Evolutionary conservation across 345 rosid genomes (phyloP).

Genomic region (Acer campestre): DNA sequence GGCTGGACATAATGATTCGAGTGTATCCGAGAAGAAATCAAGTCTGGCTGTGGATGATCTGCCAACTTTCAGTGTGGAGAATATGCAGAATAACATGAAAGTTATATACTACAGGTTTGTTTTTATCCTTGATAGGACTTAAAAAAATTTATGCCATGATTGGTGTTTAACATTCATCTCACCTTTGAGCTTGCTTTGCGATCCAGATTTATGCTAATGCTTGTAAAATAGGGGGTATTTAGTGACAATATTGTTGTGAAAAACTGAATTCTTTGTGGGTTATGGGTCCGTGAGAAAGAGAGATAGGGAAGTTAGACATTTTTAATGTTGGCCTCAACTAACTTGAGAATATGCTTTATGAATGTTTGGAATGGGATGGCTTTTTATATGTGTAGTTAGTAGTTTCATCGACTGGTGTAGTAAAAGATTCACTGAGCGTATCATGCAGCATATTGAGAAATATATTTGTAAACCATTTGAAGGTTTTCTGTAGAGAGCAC

Average conservation of each 20-base stretch:
- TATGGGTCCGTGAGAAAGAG: background rate
- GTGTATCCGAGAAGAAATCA: constrained; percentile 64
- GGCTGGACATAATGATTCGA: constrained; percentile 55
- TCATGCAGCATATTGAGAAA: background rate
- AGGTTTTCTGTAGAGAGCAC: background rate
- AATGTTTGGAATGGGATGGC: background rate
- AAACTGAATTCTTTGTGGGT: background rate
- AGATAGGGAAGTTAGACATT: background rate
- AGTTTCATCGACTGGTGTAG: background rate
- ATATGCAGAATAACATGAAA: constrained; percentile 92
- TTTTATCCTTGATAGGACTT: background rate
- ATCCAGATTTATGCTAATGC: background rate
- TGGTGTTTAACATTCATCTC: background rate
- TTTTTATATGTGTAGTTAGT: background rate
- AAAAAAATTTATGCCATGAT: background rate
- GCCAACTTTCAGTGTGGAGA: constrained; percentile 70
- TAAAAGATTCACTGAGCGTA: background rate
- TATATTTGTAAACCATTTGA: background rate
- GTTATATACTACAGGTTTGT: constrained; percentile 83
- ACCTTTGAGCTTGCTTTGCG: background rate
- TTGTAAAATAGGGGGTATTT: background rate
- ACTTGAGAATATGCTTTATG: background rate
- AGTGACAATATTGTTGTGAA: background rate
- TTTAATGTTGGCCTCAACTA: background rate
- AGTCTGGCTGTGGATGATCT: constrained; percentile 58